Evolutionary conservation across 345 rosid species (phyloP).

Genomic region (Dimocarpus longan): DNA sequence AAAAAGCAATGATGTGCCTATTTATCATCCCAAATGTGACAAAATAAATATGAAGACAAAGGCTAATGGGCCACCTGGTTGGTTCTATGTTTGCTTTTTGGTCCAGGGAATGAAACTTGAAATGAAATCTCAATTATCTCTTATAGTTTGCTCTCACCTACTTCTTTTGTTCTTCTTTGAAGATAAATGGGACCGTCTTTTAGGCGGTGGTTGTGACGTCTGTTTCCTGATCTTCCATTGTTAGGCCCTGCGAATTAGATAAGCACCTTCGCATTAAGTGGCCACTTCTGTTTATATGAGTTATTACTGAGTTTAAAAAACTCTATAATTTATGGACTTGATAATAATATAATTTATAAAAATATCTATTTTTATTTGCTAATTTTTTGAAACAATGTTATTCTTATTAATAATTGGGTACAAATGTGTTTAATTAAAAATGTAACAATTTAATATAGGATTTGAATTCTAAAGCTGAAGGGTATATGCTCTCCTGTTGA

Average conservation of each 20-base stretch:
- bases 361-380: too few species aligned
- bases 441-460: too few species aligned
- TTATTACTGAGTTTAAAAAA: too few species aligned
- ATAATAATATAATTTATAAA: too few species aligned
- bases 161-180: neutral
- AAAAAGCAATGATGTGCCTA: neutral
- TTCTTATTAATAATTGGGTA: too few species aligned
- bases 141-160: neutral
- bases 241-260: neutral
- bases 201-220: neutral
- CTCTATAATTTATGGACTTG: too few species aligned
- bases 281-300: neutral
- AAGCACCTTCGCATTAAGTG: too few species aligned
- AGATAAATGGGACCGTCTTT: neutral
- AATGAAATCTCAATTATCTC: conserved; percentile 3
- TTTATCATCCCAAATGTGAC: neutral
- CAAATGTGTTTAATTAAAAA: too few species aligned
- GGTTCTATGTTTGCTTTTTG: conserved; percentile 9
- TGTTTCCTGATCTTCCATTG: neutral
- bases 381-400: too few species aligned
- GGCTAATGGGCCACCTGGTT: conserved; percentile 22
- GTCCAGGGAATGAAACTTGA: neutral
- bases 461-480: too few species aligned
- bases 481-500: too few species aligned
- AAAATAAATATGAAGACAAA: conserved; percentile 12